Percentiles rank a stretch among this genome's conserved stretches.
These are phyloP conservation scores for Penicillium waksmanii DNA, from an alignment of 495 filamentous ascomycete species.

Conservation along the genomic window DNA sequence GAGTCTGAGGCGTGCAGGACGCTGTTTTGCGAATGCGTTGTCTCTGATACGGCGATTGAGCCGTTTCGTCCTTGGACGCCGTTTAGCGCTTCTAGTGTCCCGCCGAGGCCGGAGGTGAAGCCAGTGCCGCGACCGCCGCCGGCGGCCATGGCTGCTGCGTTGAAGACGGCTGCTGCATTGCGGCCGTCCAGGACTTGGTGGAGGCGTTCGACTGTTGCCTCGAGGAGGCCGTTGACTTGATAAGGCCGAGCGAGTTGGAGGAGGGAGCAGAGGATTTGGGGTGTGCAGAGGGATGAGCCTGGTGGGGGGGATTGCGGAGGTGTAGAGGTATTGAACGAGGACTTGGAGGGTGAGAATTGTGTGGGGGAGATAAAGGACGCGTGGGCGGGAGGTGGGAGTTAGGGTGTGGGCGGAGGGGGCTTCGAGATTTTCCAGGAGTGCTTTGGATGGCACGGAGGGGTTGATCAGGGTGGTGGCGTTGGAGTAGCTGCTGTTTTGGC, in stretches of 20 bases:
- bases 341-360: constrained; percentile 85
- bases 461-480: constrained; percentile 60
- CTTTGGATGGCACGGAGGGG: constrained; percentile 50
- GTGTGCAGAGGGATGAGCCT: constrained; percentile 80
- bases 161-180: constrained; percentile 97
- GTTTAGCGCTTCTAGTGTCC: constrained; percentile 50
- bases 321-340: constrained; percentile 90
- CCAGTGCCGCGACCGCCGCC: constrained; percentile 80
- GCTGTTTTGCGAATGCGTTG: constrained; percentile 33
- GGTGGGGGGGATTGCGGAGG: constrained; percentile 77
- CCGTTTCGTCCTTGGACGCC: constrained; percentile 36
- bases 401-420: constrained; percentile 54
- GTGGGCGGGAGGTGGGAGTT: constrained; percentile 72
- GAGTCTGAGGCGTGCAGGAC: constrained; percentile 45
- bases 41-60: constrained; percentile 22
- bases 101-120: constrained; percentile 46
- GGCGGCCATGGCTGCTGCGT: constrained; percentile 96
- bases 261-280: constrained; percentile 92
- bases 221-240: constrained; percentile 86
- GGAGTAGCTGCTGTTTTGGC: constrained; percentile 62
- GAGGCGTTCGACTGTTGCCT: constrained; percentile 87
- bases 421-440: constrained; percentile 48
- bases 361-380: constrained; percentile 91
- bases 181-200: constrained; percentile 88
- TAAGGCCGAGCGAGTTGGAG: constrained; percentile 94